Conservation (phyloP, 495 filamentous ascomycete genomes). For the Hypoxylon lienhwacheense region DNA sequence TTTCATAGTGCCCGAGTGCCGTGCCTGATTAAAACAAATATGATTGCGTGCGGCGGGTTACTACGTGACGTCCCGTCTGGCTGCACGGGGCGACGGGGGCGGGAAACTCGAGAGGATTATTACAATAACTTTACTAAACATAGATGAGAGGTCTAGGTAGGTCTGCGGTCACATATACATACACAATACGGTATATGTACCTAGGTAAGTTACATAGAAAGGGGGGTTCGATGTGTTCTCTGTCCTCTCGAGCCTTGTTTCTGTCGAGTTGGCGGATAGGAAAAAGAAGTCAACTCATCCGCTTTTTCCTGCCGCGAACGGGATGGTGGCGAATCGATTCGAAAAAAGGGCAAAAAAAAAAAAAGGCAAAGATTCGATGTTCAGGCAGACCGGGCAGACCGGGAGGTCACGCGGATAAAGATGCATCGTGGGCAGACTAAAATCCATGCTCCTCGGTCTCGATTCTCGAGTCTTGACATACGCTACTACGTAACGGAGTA, state of each 20-base stretch:
- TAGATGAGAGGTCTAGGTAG: too few species aligned
- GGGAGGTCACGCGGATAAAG: conserved; percentile 28
- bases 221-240: too few species aligned
- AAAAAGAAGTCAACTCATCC: conserved; percentile 3
- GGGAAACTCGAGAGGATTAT: conserved; percentile 2
- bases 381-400: conserved; percentile 13
- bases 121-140: not conserved
- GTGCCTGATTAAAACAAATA: too few species aligned
- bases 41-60: conserved; percentile 31
- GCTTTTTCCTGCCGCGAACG: not conserved
- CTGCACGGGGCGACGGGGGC: conserved; percentile 23
- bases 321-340: not conserved
- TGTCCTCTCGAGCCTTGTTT: conserved; percentile 13
- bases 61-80: conserved; percentile 22
- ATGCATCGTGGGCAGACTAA: conserved; percentile 19
- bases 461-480: not conserved
- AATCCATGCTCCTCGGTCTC: conserved; percentile 25
- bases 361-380: conserved; percentile 11
- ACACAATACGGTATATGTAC: too few species aligned
- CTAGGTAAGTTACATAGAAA: too few species aligned
- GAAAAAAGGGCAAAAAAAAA: too few species aligned
- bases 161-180: too few species aligned
- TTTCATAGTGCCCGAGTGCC: conserved; percentile 28
- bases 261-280: not conserved
- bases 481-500: too few species aligned